Evolutionary conservation across 2,329 filamentous ascomycete species (phyloP).

Genomic region (Orbilia quercus): DNA sequence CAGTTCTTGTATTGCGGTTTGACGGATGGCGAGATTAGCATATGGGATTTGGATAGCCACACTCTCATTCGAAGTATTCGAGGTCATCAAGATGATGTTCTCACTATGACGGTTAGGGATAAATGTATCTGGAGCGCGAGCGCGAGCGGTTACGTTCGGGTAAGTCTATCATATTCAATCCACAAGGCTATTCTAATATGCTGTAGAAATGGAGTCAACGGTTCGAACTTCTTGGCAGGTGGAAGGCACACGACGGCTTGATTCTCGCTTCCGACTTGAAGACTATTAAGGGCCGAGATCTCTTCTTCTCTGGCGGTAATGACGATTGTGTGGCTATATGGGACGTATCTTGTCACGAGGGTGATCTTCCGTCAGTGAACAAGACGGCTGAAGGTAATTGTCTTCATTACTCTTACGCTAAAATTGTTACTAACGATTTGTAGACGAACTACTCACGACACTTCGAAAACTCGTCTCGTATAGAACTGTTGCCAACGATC

Average conservation of each 20-base stretch:
- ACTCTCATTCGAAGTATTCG: slow-evolving; percentile 90
- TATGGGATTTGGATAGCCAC: slow-evolving; percentile 96
- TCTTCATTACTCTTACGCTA: slow-evolving; percentile 61
- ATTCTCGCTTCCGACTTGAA: slow-evolving; percentile 85
- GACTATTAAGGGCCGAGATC: slow-evolving; percentile 75
- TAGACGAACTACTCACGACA: slow-evolving; percentile 74
- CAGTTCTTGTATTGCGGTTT: slow-evolving; percentile 94
- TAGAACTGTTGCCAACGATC: slow-evolving; percentile 88
- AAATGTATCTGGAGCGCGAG: slow-evolving; percentile 87
- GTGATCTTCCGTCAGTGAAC: slow-evolving; percentile 33
- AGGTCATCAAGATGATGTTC: slow-evolving; percentile 81
- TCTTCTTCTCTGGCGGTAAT: slow-evolving; percentile 94
- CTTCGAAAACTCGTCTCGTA: slow-evolving; percentile 88
- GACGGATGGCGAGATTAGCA: slow-evolving; percentile 85
- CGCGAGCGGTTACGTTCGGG: slow-evolving; percentile 86
- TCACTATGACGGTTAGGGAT: slow-evolving; percentile 85
- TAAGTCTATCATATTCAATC: slow-evolving; percentile 64
- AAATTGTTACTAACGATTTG: slow-evolving; percentile 40
- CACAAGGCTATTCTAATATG: slow-evolving; percentile 53
- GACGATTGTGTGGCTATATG: slow-evolving; percentile 90
- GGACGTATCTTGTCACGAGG: slow-evolving; percentile 70
- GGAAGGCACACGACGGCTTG: slow-evolving; percentile 86
- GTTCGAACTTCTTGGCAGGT: slow-evolving; percentile 80
- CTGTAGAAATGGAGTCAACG: slow-evolving; percentile 78
- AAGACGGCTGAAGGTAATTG: slow-evolving; percentile 58